Conservation (phyloP, 2,329 filamentous ascomycete species). For the Alternaria rosae region DNA sequence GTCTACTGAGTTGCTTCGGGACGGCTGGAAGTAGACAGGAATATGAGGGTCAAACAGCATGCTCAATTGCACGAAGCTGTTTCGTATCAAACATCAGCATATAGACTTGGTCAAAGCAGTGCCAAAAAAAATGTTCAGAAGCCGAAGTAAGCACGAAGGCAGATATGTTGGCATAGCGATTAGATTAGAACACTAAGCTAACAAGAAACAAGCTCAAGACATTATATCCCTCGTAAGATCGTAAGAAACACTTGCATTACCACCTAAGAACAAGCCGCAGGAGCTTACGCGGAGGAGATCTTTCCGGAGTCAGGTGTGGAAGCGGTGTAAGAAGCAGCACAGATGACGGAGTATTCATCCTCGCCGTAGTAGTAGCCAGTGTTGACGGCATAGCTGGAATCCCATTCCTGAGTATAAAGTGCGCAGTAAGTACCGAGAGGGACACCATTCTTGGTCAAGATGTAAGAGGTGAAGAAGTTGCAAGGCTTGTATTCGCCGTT, state of each 20-base stretch:
- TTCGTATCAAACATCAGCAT: neutral
- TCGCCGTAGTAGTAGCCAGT: conserved; percentile 30
- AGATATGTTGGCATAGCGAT: neutral
- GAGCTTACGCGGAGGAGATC: neutral
- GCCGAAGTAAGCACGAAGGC: neutral
- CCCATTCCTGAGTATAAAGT: conserved; percentile 33
- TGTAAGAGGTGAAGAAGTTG: conserved; percentile 51
- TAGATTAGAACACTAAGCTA: neutral
- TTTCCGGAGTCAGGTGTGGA: conserved; percentile 13
- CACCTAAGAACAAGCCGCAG: neutral
- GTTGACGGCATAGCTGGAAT: conserved; percentile 25
- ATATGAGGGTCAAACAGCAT: neutral
- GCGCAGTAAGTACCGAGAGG: conserved; percentile 50
- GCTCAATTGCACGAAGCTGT: neutral
- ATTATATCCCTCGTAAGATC: neutral
- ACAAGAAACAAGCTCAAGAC: neutral
- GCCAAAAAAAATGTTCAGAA: neutral
- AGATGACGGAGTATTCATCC: conserved; percentile 11
- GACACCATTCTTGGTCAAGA: conserved; percentile 44
- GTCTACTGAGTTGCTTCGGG: neutral
- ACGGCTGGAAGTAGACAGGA: neutral
- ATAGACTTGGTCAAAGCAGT: neutral
- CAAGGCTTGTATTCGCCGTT: conserved; percentile 44
- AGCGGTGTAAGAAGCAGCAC: conserved; percentile 11
- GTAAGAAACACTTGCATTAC: neutral